Evolutionary conservation across 2,329 filamentous ascomycete genomes (phyloP), one percentile per base, ranked within the genome.

Genomic region (Helotiales sp.): DNA sequence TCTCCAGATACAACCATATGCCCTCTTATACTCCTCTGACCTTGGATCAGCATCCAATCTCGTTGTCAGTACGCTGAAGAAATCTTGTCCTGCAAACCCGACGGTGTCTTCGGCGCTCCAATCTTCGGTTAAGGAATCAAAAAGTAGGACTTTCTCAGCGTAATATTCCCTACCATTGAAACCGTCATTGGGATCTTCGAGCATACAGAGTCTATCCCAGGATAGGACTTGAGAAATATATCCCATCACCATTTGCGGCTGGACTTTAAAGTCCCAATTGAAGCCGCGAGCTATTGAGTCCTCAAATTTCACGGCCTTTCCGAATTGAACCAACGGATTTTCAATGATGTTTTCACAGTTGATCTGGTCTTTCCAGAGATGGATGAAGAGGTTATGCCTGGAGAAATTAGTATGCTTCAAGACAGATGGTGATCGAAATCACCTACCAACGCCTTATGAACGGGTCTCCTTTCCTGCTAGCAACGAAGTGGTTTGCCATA

Each of bases 401-500:
- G 12, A 8, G 17, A 8, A n/a, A 17, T 30, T 0, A 30, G 50
- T 7, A 44, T 44, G 27, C 5, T 9, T n/a, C 36, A 40, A 22
- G 36, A 22, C 5, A 40, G 17, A 19, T 10, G 13, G n/a, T n/a
- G n/a, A n/a, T n/a, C n/a, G n/a, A n/a, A n/a, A n/a, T n/a, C n/a
- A 52, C 33, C 34, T 46, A 53, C 76, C 76, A 78, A 56, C 67
- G 70, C 61, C 73, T 75, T 55, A 80, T 75, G 58, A 80, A 78
- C 0, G 67, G 66, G 52, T 78, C 75, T 9, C 72, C 72, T 33
- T 74, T 74, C 34, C 76, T 72, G 1, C 72, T 66, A 2, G 75
- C 75, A 12, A 80, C 71, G 59, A 79, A 79, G 48, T 75, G 73
- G 52, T 80, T 80, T 25, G 66, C 67, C 44, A 71, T 71, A 7